Conservation (phyloP, 23 red algal species). For the Gracilaria vermiculophylla region DNA sequence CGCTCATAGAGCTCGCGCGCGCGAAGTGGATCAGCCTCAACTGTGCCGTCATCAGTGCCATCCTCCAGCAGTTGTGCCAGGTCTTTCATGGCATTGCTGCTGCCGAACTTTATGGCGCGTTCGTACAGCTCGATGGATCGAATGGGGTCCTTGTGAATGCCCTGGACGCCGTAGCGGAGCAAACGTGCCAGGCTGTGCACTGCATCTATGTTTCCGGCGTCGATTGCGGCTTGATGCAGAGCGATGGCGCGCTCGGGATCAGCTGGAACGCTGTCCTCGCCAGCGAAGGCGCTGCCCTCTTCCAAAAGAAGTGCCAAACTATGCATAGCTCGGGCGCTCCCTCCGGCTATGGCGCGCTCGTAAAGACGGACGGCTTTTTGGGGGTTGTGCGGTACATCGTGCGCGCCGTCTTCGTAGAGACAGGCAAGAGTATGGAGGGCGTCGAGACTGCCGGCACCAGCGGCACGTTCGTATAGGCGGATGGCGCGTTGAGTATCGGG, state of each 20-base stretch:
- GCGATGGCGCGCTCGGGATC: constrained; percentile 31
- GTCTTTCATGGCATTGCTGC: constrained; percentile 56
- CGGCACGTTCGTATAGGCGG: constrained; percentile 41
- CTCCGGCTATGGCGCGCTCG: constrained; percentile 19
- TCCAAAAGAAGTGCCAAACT: constrained; percentile 52
- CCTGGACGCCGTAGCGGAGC: constrained; percentile 17
- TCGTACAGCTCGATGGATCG: constrained; percentile 22
- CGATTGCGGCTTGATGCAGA: constrained; percentile 21
- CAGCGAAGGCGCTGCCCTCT: constrained; percentile 5
- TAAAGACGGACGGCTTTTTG: constrained; percentile 35
- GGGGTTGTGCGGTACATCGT: constrained; percentile 3
- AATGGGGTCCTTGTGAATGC: constrained; percentile 21
- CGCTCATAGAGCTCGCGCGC: constrained; percentile 43
- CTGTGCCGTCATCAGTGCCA: constrained; percentile 22
- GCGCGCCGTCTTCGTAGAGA: constrained; percentile 44
- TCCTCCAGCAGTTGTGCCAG: constrained; percentile 25
- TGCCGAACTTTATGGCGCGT: constrained; percentile 29
- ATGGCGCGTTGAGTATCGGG: constrained; percentile 41
- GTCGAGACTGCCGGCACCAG: constrained; percentile 12
- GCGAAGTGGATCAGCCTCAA: constrained; percentile 31
- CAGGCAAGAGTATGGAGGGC: constrained; percentile 45
- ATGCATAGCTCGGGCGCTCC: constrained; percentile 49
- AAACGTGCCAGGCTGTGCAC: constrained; percentile 35
- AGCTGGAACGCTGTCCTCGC: constrained; percentile 29
- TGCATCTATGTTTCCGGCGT: constrained; percentile 29